Evolutionary conservation across 495 filamentous ascomycete species (phyloP), one percentile per base, ranked within the genome.

Genomic region (Daldinia bambusicola): DNA sequence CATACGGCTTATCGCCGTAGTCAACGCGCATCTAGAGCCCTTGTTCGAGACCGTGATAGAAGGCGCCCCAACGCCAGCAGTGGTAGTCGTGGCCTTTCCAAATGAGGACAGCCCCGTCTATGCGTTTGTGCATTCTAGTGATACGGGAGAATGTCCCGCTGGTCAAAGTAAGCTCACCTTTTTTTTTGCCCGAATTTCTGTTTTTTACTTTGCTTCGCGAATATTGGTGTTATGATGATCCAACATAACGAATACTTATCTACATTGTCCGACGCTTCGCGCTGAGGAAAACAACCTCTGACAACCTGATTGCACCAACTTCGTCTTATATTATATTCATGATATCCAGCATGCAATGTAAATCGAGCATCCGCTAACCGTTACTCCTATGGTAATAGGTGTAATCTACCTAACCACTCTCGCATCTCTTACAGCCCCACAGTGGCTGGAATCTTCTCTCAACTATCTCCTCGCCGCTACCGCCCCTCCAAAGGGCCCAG

Each of bases 261-360:
- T 98, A 98, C 94, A 97, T 97, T 97, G 92, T 90, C 94, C 93
- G 92, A 89, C n/a, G 82, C 80, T 88, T 86, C 80, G 82, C 80
- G 82, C 89, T 95, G 93, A 93, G 88, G 92, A 92, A 84, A 88
- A 80, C 32, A 32, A 91, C 88, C 88, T 92, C 89, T 92, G 89
- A 93, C 90, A 92, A 88, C 85, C 94, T 97, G 94, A 97, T 89
- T 64, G 66, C 73, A 75, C 67, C 68, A 62, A 50, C 26, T 3
- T 40, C 26, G 36, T 45, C 38, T 43, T 12, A 13, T 43, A 12
- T 45, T 22, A n/a, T n/a, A n/a, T n/a, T n/a, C n/a, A n/a, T n/a
- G n/a, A n/a, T n/a, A n/a, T n/a, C n/a, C 14, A n/a, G 14, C 22
- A 41, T 59, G 13, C 9, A 8, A 43, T 45, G 12, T 41, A 4